Base-by-base conservation (phyloP, 768 basidiomycete genomes). In the Ephemerocybe angulata region DNA sequence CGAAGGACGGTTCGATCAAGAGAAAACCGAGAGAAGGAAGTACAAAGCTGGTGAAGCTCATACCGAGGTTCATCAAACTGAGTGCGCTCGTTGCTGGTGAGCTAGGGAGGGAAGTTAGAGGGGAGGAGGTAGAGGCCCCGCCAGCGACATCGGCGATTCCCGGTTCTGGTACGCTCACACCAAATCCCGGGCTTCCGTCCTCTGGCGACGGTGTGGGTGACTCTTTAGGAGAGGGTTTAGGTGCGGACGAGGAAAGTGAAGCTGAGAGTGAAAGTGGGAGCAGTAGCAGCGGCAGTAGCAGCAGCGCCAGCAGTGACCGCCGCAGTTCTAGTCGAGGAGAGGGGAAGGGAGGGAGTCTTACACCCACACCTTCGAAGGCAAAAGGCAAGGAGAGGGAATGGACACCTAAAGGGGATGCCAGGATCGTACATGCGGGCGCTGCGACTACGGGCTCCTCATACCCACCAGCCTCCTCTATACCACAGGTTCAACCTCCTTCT, bases 71-170 rank as follows among this genome's bases (percentile, higher is more conserved):
- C 63, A 70, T 94, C 55, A 78, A 85, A 50, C 73, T 94, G 27
- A 89, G 87, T 15, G 91, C 91, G 28, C 73, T 90, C 46, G 85
- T 90, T 7, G 87, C 89, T 43, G 82, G 79, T 57, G 90, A 92
- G 67, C 75, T 92, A 24, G 88, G 86, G 17, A 75, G 83, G 43
- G 90, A 92, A 68, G 80, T 82, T 19, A 73, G 78, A 55, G 79
- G 84, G 31, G 42, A 54, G 33, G 54, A 55, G 38, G 47, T 13
- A 6, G 54, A 50, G 21, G 37, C 25, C 13, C 17, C 38, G 15
- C 7, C n/a, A 5, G 38, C 21, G 15, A 5, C 21, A 5, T 19
- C 15, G n/a, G 38, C 38, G 7, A 19, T 17, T 41, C 7, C 7
- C n/a, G 38, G 7, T 41, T 7, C 38, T 13, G 15, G 15, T 8